phyloP scores from a whole-genome alignment of 495 filamentous ascomycete genomes.

The Penicillium roqueforti region DNA sequence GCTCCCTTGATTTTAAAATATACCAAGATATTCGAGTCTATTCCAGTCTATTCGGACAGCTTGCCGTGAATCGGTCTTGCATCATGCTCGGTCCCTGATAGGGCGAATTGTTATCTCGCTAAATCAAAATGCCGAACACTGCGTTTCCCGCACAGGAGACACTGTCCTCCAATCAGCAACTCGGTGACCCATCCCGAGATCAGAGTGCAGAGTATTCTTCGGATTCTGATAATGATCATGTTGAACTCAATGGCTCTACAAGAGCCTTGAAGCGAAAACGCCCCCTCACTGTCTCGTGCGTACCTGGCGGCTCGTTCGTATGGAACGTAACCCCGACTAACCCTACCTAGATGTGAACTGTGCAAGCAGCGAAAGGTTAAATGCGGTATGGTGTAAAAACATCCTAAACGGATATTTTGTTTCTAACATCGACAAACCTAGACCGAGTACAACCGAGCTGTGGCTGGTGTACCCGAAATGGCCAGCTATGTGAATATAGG shows the following conservation, averaged over 20 bases:
- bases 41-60: slow-evolving; percentile 5
- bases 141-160: slow-evolving; percentile 22
- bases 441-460: slow-evolving; percentile 78
- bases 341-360: slow-evolving; percentile 59
- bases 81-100: slow-evolving; percentile 27
- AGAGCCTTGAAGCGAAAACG: slow-evolving; percentile 42
- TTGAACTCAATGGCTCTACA: slow-evolving; percentile 29
- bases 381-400: slow-evolving; percentile 47
- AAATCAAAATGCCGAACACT: slow-evolving; percentile 41
- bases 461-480: slow-evolving; percentile 83
- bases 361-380: slow-evolving; percentile 86
- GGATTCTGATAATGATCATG: slow-evolving; percentile 37
- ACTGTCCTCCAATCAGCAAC: slow-evolving; percentile 24
- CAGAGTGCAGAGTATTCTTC: slow-evolving; percentile 42
- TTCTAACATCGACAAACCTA: slow-evolving; percentile 18
- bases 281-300: slow-evolving; percentile 45
- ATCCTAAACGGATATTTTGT: background rate
- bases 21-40: background rate
- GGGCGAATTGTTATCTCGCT: slow-evolving; percentile 31
- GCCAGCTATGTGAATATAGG: slow-evolving; percentile 74
- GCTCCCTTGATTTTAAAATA: slow-evolving; percentile 3
- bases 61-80: slow-evolving; percentile 12
- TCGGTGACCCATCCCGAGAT: slow-evolving; percentile 27
- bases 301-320: slow-evolving; percentile 9
- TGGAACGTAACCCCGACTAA: slow-evolving; percentile 19